phyloP scores from a whole-genome alignment of 2,329 filamentous ascomycete genomes.

The Stemphylium vesicarium region DNA sequence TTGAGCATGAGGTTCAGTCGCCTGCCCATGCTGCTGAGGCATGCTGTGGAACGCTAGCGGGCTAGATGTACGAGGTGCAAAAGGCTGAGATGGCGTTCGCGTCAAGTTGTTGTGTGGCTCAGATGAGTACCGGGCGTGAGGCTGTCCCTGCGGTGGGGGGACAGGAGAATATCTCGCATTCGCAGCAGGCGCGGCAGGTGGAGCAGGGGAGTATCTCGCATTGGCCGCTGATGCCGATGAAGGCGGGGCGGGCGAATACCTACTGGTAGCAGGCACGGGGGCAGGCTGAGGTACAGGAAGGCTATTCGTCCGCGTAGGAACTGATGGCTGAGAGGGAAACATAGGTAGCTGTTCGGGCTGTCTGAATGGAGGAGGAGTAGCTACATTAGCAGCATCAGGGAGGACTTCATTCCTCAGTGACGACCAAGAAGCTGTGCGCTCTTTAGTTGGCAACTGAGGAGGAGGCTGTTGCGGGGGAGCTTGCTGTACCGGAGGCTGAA shows the following conservation, averaged over 20 bases:
- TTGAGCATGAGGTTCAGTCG: slow-evolving; percentile 12
- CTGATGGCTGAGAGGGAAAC: slow-evolving; percentile 43
- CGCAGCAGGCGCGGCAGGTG: slow-evolving; percentile 39
- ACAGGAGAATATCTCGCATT: slow-evolving; percentile 52
- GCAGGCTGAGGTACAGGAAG: slow-evolving; percentile 41
- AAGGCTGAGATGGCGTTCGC: slow-evolving; percentile 56
- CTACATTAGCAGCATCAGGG: slow-evolving; percentile 31
- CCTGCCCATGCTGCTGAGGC: slow-evolving; percentile 40
- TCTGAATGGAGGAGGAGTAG: slow-evolving; percentile 40
- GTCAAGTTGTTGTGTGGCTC: slow-evolving; percentile 42
- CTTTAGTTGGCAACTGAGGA: slow-evolving; percentile 35
- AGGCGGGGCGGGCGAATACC: slow-evolving; percentile 43
- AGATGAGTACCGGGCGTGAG: slow-evolving; percentile 48
- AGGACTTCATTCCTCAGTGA: slow-evolving; percentile 45
- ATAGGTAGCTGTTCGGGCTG: slow-evolving; percentile 52
- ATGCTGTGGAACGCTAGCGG: slow-evolving; percentile 61
- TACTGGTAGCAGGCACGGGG: slow-evolving; percentile 29
- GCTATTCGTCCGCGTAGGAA: slow-evolving; percentile 40
- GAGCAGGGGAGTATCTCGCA: slow-evolving; percentile 47
- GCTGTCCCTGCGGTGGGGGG: slow-evolving; percentile 42
- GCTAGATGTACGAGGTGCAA: slow-evolving; percentile 69
- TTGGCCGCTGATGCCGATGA: slow-evolving; percentile 38
- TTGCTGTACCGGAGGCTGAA: slow-evolving; percentile 31
- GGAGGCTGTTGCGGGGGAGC: slow-evolving; percentile 31
- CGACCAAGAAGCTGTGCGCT: slow-evolving; percentile 46